Evolutionary conservation across 768 basidiomycete species (phyloP).

Genomic region (Hericium erinaceus): DNA sequence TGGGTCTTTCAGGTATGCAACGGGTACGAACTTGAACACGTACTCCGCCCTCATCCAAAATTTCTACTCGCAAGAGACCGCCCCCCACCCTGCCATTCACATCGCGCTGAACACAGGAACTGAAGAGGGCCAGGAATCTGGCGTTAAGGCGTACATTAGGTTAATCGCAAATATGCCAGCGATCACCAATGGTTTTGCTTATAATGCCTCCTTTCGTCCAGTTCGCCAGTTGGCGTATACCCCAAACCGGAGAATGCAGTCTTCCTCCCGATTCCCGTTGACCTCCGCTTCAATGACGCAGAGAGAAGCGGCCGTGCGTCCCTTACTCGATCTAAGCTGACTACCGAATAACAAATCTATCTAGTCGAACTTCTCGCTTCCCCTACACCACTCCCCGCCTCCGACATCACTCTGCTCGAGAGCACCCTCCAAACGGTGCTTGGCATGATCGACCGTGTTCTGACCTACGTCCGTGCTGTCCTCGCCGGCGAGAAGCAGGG

Average conservation of each 20-base stretch:
- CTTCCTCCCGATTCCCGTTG: slow-evolving; percentile 87
- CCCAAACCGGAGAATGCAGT: slow-evolving; percentile 93
- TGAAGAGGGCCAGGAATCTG: slow-evolving; percentile 49
- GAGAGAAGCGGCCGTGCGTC: slow-evolving; percentile 81
- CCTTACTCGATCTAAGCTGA: not conserved
- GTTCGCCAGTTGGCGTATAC: slow-evolving; percentile 80
- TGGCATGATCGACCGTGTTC: slow-evolving; percentile 75
- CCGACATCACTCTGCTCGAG: slow-evolving; percentile 72
- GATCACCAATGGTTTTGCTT: not conserved
- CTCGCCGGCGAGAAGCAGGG: slow-evolving; percentile 69
- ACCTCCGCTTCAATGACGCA: slow-evolving; percentile 70
- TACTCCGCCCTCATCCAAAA: slow-evolving; percentile 97
- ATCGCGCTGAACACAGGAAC: slow-evolving; percentile 83
- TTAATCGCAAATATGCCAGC: slow-evolving; percentile 22
- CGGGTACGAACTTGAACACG: slow-evolving; percentile 82
- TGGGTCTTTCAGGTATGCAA: slow-evolving; percentile 68
- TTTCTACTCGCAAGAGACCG: slow-evolving; percentile 90
- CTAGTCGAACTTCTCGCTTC: slow-evolving; percentile 67
- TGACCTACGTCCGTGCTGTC: slow-evolving; percentile 76
- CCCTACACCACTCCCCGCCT: slow-evolving; percentile 35
- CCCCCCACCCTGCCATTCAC: slow-evolving; percentile 83
- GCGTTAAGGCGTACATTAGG: slow-evolving; percentile 86
- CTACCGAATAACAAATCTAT: not conserved
- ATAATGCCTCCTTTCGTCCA: slow-evolving; percentile 19
- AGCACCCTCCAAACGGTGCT: slow-evolving; percentile 62